phyloP scores from a whole-genome alignment of 2,329 filamentous ascomycete species.

The Trichoderma brevicompactum region DNA sequence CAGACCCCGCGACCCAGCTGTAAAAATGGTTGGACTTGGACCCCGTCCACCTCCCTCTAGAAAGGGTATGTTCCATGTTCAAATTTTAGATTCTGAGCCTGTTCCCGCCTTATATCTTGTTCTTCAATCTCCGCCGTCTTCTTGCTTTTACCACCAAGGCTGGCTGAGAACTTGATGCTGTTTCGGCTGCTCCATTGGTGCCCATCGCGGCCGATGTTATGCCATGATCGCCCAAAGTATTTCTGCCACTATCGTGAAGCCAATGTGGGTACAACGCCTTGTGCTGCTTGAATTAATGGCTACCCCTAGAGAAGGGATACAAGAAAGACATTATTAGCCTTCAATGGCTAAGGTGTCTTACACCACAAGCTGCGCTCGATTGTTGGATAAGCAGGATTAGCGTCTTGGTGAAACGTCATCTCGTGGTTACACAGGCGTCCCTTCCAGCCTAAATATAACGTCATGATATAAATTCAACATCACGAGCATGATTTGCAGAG shows the following conservation, averaged over 20 bases:
- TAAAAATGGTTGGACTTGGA: constrained; percentile 57
- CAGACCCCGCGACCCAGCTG: constrained; percentile 42
- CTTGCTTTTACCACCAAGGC: background rate
- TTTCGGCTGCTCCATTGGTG: background rate
- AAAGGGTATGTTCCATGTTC: constrained; percentile 65
- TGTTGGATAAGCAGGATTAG: constrained; percentile 11
- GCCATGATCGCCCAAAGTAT: constrained; percentile 1
- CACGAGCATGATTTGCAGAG: background rate
- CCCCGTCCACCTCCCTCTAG: constrained; percentile 55
- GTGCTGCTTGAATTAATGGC: background rate
- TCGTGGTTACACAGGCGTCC: constrained; percentile 9
- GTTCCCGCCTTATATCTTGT: too few relatives aligned
- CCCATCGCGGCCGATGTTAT: constrained; percentile 1
- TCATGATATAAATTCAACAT: background rate
- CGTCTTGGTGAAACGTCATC: constrained; percentile 20
- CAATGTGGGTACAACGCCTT: background rate
- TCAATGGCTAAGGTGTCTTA: constrained; percentile 5
- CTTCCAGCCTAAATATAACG: background rate
- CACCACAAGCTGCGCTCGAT: background rate
- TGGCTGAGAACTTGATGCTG: background rate
- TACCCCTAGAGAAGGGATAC: background rate
- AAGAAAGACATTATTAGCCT: constrained; percentile 6
- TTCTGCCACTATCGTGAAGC: background rate
- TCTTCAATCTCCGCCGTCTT: background rate
- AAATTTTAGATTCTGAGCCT: background rate